phyloP scores from a whole-genome alignment of 2,329 filamentous ascomycete species.

The Neofusicoccum kwambonambiense region DNA sequence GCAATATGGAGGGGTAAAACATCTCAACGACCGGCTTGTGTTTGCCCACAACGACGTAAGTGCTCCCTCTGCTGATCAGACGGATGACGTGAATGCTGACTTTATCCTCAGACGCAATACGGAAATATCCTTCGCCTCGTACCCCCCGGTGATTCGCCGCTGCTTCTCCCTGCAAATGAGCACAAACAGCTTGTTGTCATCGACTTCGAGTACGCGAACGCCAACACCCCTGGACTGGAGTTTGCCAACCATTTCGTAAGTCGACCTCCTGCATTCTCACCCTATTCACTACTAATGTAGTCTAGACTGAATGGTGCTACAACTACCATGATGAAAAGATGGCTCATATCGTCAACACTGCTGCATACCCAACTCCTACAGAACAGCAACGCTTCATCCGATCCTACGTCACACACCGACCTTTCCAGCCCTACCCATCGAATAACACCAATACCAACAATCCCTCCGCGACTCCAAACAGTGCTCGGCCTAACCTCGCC shows the following conservation, averaged over 20 bases:
- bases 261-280: background rate
- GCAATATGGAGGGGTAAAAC: conserved; percentile 65
- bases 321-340: conserved; percentile 79
- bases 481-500: conserved; percentile 27
- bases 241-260: conserved; percentile 94
- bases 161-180: conserved; percentile 84
- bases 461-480: conserved; percentile 31
- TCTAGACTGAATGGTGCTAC: conserved; percentile 86
- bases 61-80: conserved; percentile 13
- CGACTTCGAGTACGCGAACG: conserved; percentile 95
- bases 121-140: conserved; percentile 89
- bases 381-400: conserved; percentile 84
- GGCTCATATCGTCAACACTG: conserved; percentile 66
- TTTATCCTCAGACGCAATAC: conserved; percentile 75
- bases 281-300: background rate
- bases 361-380: conserved; percentile 71
- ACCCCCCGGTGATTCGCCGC: conserved; percentile 70
- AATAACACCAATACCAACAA: conserved; percentile 28
- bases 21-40: conserved; percentile 72
- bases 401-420: conserved; percentile 78
- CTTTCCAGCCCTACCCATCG: conserved; percentile 34
- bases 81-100: background rate
- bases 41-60: conserved; percentile 98
- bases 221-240: conserved; percentile 81
- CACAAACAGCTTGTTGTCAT: conserved; percentile 97